phyloP scores from a whole-genome alignment of 192 early-diverging fungal species.

The Ambispora gerdemannii region DNA sequence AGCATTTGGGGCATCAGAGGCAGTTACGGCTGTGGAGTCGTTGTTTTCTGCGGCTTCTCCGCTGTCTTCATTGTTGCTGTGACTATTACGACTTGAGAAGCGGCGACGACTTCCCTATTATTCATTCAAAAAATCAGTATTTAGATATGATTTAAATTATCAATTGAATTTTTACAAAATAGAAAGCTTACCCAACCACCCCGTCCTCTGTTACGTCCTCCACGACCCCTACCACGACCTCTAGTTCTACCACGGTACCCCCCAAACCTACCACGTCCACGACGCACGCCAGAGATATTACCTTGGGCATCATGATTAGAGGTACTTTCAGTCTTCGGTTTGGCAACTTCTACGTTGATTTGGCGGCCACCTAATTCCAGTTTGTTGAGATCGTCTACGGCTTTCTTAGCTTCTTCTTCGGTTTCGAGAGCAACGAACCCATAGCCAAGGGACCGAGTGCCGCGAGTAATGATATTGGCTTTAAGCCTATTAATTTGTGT shows the following conservation, averaged over 20 bases:
- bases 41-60: not conserved
- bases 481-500: conserved; percentile 47
- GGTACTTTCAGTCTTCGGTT: conserved; percentile 55
- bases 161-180: not conserved
- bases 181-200: conserved; percentile 23
- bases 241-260: conserved; percentile 37
- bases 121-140: not conserved
- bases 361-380: conserved; percentile 81
- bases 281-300: conserved; percentile 32
- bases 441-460: conserved; percentile 83
- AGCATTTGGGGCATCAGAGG: conserved; percentile 30
- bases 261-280: conserved; percentile 26
- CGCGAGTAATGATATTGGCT: conserved; percentile 79
- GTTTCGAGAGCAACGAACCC: conserved; percentile 88
- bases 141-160: not conserved
- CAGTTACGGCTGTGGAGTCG: conserved; percentile 21
- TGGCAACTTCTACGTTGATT: conserved; percentile 89
- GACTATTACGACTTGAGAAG: not conserved
- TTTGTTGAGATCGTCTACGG: conserved; percentile 69
- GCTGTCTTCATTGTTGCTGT: not conserved
- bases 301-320: conserved; percentile 28
- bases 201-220: conserved; percentile 34
- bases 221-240: conserved; percentile 42
- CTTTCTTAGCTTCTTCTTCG: conserved; percentile 66
- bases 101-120: conserved; percentile 14